These are phyloP conservation scores for Pythium dissimile DNA, from an alignment of 352 stramenopile genomes.

Conservation along the genomic window DNA sequence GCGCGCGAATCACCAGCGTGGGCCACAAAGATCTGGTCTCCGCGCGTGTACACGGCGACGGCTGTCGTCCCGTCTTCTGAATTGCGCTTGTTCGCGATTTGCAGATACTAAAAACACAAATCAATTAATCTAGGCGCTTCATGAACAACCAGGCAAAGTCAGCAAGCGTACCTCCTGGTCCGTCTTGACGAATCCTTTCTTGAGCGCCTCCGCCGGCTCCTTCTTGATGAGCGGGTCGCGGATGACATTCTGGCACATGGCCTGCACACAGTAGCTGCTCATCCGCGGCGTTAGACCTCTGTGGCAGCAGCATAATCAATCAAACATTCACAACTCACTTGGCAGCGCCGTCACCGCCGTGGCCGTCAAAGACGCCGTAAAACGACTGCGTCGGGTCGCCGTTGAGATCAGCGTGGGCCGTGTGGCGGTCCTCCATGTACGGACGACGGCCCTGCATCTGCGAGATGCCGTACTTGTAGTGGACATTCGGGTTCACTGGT, in stretches of 20 bases:
- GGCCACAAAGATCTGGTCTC: conserved; percentile 81
- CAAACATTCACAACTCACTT: conserved; percentile 55
- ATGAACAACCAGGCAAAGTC: too few species aligned
- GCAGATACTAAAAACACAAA: conserved; percentile 49
- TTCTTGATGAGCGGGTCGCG: conserved; percentile 61
- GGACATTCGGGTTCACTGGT: conserved; percentile 67
- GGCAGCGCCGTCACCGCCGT: conserved; percentile 86
- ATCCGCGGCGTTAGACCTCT: too few species aligned
- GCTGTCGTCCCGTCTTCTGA: conserved; percentile 89
- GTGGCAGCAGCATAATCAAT: background rate
- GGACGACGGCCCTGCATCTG: conserved; percentile 79
- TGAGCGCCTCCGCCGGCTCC: conserved; percentile 62
- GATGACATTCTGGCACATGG: conserved; percentile 83
- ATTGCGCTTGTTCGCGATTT: conserved; percentile 80
- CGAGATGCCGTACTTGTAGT: conserved; percentile 79
- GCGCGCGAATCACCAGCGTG: conserved; percentile 90
- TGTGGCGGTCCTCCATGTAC: conserved; percentile 92
- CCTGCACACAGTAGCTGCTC: conserved; percentile 80
- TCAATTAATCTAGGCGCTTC: background rate
- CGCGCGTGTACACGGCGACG: conserved; percentile 75
- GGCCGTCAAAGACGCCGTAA: conserved; percentile 93
- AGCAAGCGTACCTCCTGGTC: conserved; percentile 56
- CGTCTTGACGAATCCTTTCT: conserved; percentile 76
- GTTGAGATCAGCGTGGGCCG: conserved; percentile 69
- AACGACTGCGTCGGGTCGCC: conserved; percentile 82